A percentile compares a stretch with the other conserved stretches of the same genome.
Conservation (phyloP, 2,329 filamentous ascomycete genomes). For the Purpureocillium takamizusanense region DNA sequence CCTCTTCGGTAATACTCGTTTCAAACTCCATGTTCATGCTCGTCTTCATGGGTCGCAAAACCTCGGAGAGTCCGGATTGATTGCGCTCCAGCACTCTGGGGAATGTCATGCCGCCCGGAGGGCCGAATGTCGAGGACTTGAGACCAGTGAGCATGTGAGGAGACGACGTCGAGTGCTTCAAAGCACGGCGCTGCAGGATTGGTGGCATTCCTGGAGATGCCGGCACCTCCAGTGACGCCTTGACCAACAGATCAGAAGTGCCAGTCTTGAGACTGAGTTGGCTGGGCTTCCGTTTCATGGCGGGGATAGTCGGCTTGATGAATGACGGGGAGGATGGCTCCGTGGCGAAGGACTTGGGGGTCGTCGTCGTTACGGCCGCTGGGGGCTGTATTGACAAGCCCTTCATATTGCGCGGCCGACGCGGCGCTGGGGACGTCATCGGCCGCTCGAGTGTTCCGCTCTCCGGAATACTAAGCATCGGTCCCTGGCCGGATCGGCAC, state of each 20-base stretch:
- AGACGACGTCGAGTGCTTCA: constrained; percentile 60
- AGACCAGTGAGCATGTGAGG: constrained; percentile 55
- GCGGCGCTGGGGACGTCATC: constrained; percentile 60
- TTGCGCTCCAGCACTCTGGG: constrained; percentile 52
- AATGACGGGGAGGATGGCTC: constrained; percentile 69
- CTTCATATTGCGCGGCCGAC: constrained; percentile 75
- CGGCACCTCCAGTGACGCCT: constrained; percentile 42
- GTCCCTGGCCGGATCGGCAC: constrained; percentile 24
- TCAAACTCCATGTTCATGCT: constrained; percentile 26
- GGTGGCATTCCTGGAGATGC: constrained; percentile 46
- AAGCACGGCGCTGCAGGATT: constrained; percentile 51
- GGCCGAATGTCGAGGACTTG: constrained; percentile 51
- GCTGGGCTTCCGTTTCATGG: constrained; percentile 65
- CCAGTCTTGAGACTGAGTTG: constrained; percentile 70
- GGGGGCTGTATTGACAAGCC: constrained; percentile 69
- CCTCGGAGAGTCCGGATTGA: constrained; percentile 49
- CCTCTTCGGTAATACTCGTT: constrained; percentile 42
- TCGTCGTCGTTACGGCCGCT: constrained; percentile 33
- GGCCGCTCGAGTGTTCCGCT: constrained; percentile 39
- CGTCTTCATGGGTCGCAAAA: constrained; percentile 42
- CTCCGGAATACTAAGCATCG: constrained; percentile 33
- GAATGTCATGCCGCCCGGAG: constrained; percentile 54
- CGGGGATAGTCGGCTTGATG: constrained; percentile 68
- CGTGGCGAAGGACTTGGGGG: constrained; percentile 41
- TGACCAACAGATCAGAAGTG: constrained; percentile 44